Percentiles rank a stretch among this genome's conserved stretches.
These are phyloP conservation scores for Esteya vermicola DNA, from an alignment of 2,329 filamentous ascomycete species.

Conservation along the genomic window DNA sequence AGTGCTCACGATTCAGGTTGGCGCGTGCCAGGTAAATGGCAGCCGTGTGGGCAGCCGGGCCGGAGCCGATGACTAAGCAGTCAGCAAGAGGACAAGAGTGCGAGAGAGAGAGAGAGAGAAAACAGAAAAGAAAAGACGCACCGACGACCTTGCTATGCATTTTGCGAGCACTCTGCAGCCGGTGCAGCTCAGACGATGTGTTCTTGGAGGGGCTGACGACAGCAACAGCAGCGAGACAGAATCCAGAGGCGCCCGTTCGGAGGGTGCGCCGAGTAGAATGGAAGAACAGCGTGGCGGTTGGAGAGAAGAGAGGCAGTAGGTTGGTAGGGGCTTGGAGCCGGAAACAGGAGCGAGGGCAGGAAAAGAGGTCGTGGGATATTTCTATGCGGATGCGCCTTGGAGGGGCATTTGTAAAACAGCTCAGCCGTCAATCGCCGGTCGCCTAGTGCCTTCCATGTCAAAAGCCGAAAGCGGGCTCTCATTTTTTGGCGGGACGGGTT, in stretches of 20 bases:
- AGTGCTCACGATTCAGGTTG: constrained; percentile 59
- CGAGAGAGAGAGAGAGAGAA: constrained; percentile 1
- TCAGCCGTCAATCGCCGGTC: too few species aligned
- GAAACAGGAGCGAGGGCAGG: not conserved
- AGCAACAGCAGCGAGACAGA: constrained; percentile 58
- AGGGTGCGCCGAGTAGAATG: constrained; percentile 64
- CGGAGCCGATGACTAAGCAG: constrained; percentile 67
- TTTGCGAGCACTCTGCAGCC: constrained; percentile 31
- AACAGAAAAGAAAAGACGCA: constrained; percentile 26
- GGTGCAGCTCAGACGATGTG: constrained; percentile 19
- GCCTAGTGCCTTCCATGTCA: too few species aligned
- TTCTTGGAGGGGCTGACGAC: constrained; percentile 46
- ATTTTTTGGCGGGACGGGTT: too few species aligned
- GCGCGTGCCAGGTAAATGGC: constrained; percentile 92
- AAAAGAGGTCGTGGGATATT: too few species aligned
- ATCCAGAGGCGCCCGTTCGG: constrained; percentile 57
- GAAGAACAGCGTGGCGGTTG: constrained; percentile 79
- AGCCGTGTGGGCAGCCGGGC: constrained; percentile 92
- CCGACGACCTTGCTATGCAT: constrained; percentile 93
- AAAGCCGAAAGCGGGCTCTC: too few species aligned
- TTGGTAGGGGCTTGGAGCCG: not conserved
- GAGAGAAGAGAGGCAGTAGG: not conserved
- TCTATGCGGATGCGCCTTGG: too few species aligned
- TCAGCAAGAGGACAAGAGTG: constrained; percentile 8
- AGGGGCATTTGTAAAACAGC: too few species aligned